These are phyloP conservation scores for Trichomonas tenax DNA, from an alignment of 208 protist species.

Conservation along the genomic window DNA sequence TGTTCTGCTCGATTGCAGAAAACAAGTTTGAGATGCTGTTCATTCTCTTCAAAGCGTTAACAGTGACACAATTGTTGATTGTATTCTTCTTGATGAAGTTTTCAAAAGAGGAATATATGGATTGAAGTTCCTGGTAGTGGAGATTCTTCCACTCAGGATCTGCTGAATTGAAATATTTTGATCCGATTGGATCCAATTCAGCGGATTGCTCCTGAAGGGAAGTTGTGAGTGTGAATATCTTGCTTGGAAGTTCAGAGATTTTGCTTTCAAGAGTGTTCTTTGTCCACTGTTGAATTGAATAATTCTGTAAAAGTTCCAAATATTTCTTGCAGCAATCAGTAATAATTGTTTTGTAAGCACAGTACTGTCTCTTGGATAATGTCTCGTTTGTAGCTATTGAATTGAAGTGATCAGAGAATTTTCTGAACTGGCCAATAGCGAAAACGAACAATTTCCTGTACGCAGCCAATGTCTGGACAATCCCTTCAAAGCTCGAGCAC, in stretches of 20 bases:
- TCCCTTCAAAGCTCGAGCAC: neutral
- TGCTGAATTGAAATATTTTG: neutral
- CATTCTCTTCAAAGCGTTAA: neutral
- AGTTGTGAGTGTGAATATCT: neutral
- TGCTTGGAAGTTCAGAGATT: neutral
- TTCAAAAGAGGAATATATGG: neutral
- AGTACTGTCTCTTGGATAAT: neutral
- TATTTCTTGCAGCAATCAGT: neutral
- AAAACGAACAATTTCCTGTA: neutral
- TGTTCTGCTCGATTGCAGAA: neutral
- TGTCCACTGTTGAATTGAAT: neutral
- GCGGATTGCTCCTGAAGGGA: neutral
- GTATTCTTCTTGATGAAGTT: neutral
- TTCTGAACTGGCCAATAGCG: neutral
- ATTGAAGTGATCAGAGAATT: neutral
- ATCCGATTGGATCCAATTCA: neutral
- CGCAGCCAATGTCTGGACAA: neutral
- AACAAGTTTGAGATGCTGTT: neutral
- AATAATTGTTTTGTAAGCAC: neutral
- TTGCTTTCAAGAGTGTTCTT: neutral
- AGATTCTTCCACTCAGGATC: neutral
- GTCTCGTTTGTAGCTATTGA: neutral
- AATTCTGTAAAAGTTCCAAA: neutral
- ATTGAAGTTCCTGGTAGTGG: neutral
- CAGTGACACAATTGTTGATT: neutral